Percentiles rank a stretch among this genome's conserved stretches.
phyloP scores from a whole-genome alignment of 345 rosid genomes.

The Melaleuca quinquenervia region DNA sequence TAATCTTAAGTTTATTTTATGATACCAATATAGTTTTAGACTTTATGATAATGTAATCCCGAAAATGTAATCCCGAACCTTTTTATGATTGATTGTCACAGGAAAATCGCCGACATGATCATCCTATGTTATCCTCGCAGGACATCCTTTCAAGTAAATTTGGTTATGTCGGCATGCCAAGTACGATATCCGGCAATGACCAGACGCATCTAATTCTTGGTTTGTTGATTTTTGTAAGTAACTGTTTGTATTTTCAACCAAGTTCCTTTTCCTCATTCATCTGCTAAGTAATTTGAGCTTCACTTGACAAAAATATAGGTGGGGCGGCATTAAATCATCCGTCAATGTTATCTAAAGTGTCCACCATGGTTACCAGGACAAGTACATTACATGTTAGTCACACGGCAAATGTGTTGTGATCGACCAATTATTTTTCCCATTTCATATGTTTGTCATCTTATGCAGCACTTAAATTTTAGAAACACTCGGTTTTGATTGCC shows the following conservation, averaged over 20 bases:
- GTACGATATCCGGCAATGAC: rapidly evolving
- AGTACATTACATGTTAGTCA: not conserved
- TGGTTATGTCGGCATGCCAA: not conserved
- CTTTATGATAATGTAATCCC: too few relatives aligned
- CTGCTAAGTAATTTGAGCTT: not conserved
- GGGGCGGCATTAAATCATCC: not conserved
- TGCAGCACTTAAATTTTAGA: rapidly evolving
- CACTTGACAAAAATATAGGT: not conserved
- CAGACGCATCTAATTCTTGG: not conserved
- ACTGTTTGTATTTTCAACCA: not conserved
- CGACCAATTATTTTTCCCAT: too few relatives aligned
- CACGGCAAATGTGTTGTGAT: not conserved
- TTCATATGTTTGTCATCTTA: not conserved
- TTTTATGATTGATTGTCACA: rapidly evolving
- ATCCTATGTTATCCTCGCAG: not conserved
- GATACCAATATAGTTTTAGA: too few relatives aligned
- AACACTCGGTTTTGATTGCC: not conserved
- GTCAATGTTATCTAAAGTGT: not conserved
- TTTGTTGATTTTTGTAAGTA: not conserved
- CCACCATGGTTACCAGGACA: not conserved
- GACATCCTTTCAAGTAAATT: rapidly evolving
- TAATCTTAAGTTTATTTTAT: too few relatives aligned
- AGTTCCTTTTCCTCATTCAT: not conserved
- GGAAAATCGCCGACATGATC: not conserved
- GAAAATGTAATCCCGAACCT: too few relatives aligned